Evolutionary conservation across 176 grass and related monocot species (phyloP), one percentile per base, ranked within the genome.

Genomic region (Rhynchospora tenuis): DNA sequence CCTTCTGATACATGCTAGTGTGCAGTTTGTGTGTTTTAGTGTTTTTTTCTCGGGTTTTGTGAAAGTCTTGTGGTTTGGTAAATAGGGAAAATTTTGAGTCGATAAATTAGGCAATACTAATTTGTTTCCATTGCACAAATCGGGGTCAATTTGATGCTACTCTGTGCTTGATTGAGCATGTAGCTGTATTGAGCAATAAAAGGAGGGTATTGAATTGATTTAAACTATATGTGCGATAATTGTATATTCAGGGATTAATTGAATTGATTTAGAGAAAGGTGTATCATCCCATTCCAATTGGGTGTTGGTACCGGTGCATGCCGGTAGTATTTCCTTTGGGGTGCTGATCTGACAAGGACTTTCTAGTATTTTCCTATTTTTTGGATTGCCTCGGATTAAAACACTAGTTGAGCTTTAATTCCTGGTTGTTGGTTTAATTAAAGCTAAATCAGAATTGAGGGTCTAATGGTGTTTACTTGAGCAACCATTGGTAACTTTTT

Each of bases 41-140:
- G n/a, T 1, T 19, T 83, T 38, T 73, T 59, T 29, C 4, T 73
- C 23, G 23, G 26, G 3, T 71, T 17, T 7, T 84, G 78, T 57
- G 14, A 78, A 78, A 58, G 16, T 28, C 29, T 86, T 7, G 33
- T 74, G 85, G 17, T 55, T 78, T 51, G 73, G 81, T 55, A 15
- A 20, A 15, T 84, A 28, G 16, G 59, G 3, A 12, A 23, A 15
- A 72, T 55, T 24, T 33, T 83, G 66, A 83, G 83, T 12, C 42
- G 57, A 7, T 22, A 24, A 55, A 42, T 75, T 71, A 45, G 83
- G 46, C 26, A 26, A 6, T 26, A 45, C 12, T 47, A 19, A 1
- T 28, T 79, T 28, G 2, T 51, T 28, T 51, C 56, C 26, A 55
- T 47, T 46, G 59, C 27, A 22, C 9, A 83, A 19, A 48, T 72